Evolutionary conservation across 2,329 filamentous ascomycete genomes (phyloP), one percentile per base, ranked within the genome.

Genomic region (Diaporthe caulivora): DNA sequence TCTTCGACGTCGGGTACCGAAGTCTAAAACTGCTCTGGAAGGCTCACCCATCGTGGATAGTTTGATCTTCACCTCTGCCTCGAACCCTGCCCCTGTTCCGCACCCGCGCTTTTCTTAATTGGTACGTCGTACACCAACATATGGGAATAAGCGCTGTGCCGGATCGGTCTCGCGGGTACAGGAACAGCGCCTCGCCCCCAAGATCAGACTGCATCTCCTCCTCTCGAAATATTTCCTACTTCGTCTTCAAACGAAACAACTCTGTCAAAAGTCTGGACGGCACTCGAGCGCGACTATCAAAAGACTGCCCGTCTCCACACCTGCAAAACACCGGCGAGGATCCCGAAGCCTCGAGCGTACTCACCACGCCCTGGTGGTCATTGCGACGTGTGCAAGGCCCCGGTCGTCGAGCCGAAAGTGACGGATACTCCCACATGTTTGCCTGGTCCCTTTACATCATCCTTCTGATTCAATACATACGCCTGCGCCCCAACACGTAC

Each of bases 121-220:
- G 71, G 72, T 62, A 72, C 57, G 42, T 71, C 13, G 68, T 47
- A 73, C 71, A 73, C 73, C 73, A 75, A 71, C 73, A 71, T 71
- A 62, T 71, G 55, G 69, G 67, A 64, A 75, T 74, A 75, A 75
- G 74, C 74, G 74, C 74, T 72, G 74, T 72, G 69, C 65, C 65
- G 34, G 40, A 68, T 74, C 53, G 55, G 64, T 71, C 69, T 73
- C 64, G 49, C 58, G 40, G 54, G 60, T 67, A 72, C 65, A 70
- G 64, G 72, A 71, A 71, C 71, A 72, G 58, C 51, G 74, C 74
- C 72, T 75, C 69, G 72, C 68, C 74, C 74, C 74, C 74, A 72
- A 75, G 42, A 24, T 62, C 53, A 40, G 60, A 51, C 55, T 55
- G 62, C 57, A 54, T 49, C 70, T 60, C 57, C 31, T 34, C 47